Evolutionary conservation across 2,329 filamentous ascomycete species (phyloP).

Genomic region (Ophiostoma tasmaniense): DNA sequence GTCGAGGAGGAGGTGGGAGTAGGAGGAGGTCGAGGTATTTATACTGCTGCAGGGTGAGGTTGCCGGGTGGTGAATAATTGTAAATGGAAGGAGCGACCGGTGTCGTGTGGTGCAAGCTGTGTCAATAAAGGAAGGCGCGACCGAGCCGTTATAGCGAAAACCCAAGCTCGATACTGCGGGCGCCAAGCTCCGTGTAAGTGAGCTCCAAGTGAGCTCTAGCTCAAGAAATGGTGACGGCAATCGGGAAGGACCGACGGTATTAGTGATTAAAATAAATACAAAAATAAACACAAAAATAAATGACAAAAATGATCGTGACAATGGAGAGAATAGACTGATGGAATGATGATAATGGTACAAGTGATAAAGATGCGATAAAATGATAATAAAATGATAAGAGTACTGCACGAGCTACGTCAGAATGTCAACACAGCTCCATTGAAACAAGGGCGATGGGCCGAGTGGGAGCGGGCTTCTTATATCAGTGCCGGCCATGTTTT

Average conservation of each 20-base stretch:
- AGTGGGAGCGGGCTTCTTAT: slow-evolving; percentile 18
- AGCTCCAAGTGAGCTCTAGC: background rate
- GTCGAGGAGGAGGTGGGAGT: background rate
- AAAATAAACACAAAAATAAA: too few species aligned
- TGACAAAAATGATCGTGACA: background rate
- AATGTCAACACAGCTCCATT: slow-evolving; percentile 9
- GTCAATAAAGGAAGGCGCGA: slow-evolving; percentile 10
- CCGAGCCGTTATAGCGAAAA: background rate
- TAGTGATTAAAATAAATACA: background rate
- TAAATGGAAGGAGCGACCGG: background rate
- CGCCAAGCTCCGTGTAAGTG: slow-evolving; percentile 11
- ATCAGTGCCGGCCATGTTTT: slow-evolving; percentile 7
- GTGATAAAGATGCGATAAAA: background rate
- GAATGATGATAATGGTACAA: background rate
- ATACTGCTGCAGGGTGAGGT: background rate
- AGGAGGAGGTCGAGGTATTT: background rate
- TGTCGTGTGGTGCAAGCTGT: background rate
- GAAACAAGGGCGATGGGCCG: slow-evolving; percentile 11
- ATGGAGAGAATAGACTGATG: background rate
- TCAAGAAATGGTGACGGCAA: background rate
- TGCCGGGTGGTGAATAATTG: background rate
- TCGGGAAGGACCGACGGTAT: slow-evolving; percentile 3
- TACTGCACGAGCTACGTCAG: slow-evolving; percentile 9
- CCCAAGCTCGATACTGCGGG: background rate
- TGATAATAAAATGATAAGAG: background rate